Conservation (phyloP, 495 filamentous ascomycete species). For the Neurospora sp. region DNA sequence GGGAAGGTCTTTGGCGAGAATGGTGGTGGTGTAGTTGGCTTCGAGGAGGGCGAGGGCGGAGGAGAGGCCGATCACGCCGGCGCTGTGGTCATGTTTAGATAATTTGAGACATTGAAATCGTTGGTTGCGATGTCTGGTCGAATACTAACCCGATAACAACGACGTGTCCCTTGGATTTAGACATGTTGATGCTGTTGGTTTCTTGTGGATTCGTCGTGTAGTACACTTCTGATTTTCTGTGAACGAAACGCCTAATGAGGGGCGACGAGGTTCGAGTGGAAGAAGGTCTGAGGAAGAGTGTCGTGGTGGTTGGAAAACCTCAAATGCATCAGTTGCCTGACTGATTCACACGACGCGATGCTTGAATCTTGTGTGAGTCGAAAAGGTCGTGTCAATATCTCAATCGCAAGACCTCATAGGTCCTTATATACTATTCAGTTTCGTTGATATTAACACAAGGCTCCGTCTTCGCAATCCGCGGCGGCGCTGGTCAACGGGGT, state of each 20-base stretch:
- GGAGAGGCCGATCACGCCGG: conserved; percentile 49
- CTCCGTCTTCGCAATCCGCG: background rate
- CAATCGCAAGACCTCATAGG: background rate
- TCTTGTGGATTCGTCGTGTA: background rate
- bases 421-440: background rate
- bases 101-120: background rate
- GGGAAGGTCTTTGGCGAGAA: conserved; percentile 50
- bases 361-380: background rate
- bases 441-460: background rate
- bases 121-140: background rate
- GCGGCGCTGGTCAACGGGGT: background rate
- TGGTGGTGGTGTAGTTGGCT: conserved; percentile 34
- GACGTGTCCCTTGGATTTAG: background rate
- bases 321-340: background rate
- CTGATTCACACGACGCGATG: background rate
- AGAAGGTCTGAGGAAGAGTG: background rate
- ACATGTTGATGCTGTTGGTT: background rate
- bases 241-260: background rate
- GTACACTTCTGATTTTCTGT: background rate
- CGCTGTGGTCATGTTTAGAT: conserved; percentile 26
- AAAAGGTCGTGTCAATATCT: background rate
- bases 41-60: conserved; percentile 41
- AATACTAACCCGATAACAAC: conserved; percentile 4
- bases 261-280: background rate
- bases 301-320: background rate